Evolutionary conservation across 352 stramenopile genomes (phyloP), one percentile per base, ranked within the genome.

Genomic region (Hyaloperonospora brassicae): DNA sequence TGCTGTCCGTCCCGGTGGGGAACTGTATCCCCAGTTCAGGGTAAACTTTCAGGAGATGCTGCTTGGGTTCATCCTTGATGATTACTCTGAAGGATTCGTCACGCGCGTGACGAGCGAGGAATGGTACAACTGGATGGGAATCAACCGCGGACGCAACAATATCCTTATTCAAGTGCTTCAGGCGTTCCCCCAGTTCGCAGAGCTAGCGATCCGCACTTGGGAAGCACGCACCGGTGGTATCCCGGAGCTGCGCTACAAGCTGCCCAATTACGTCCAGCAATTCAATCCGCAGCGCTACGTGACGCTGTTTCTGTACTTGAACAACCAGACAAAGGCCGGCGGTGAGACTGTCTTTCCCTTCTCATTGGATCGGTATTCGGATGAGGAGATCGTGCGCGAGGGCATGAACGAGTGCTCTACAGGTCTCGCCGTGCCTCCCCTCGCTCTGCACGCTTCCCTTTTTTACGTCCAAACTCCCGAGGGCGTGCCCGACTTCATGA

Each of bases 291-390:
- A 99, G 78, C 84, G 96, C 10, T 98, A 94, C 66, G 92, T 95
- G 17, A 98, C 96, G 47, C 69, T 99, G 5, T 98, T 98, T 62
- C 77, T 98, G 50, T 99, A 99, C 71, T 71, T 99, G 35, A 98
- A 87, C 67, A 95, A 98, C 64, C 84, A 98, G 49, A 87, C 85
- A 49, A 92, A 97, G 57, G 46, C 88, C 17, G 96, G 96, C 13
- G 96, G 96, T 25, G 89, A 98, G 69, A 99, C 96, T 0, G 90
- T 98, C n/a, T 99, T 99, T 71, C 95, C 82, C n/a, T 85, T 82
- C 64, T 91, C 82, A 44, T 57, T 83, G 13, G 84, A 92, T 25
- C 66, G 80, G 11, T 89, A 77, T 57, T 84, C 59, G 45, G 68
- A 87, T 41, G 77, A 89, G 38, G 41, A 61, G 13, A 92, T 94